phyloP scores from a whole-genome alignment of 2,329 filamentous ascomycete species.

The Thermothelomyces thermophilus region DNA sequence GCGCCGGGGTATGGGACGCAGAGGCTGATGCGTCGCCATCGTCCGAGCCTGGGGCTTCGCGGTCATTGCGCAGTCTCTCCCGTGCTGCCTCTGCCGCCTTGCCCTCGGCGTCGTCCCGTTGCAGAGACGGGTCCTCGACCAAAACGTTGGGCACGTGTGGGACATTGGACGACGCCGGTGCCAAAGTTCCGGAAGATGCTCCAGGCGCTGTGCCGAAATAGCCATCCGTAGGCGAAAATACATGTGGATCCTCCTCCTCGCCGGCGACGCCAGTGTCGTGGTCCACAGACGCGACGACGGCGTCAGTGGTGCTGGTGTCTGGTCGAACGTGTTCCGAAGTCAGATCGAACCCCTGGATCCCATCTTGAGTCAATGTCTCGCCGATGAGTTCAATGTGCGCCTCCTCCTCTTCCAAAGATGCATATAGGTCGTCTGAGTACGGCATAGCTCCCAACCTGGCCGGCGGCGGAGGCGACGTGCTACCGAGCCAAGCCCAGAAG shows the following conservation, averaged over 20 bases:
- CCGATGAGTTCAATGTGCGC: constrained; percentile 24
- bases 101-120: constrained; percentile 30
- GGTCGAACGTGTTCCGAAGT: not conserved
- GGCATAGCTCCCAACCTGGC: constrained; percentile 34
- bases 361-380: constrained; percentile 14
- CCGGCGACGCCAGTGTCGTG: not conserved
- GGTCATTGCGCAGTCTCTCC: constrained; percentile 29
- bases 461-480: constrained; percentile 9
- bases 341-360: not conserved
- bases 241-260: constrained; percentile 25
- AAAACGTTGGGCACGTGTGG: constrained; percentile 43
- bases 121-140: constrained; percentile 43
- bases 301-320: not conserved
- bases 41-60: constrained; percentile 26
- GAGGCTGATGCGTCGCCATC: not conserved
- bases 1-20: constrained; percentile 6
- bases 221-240: constrained; percentile 45
- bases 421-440: constrained; percentile 45
- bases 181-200: constrained; percentile 6
- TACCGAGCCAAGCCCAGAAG: constrained; percentile 4
- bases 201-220: constrained; percentile 37
- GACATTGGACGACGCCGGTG: constrained; percentile 29
- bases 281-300: not conserved
- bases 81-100: constrained; percentile 41
- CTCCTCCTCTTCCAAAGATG: constrained; percentile 29